Percentiles rank a stretch among this genome's conserved stretches.
These are phyloP conservation scores for Xylaria sp. DNA, from an alignment of 2,329 filamentous ascomycete species.

Conservation along the genomic window DNA sequence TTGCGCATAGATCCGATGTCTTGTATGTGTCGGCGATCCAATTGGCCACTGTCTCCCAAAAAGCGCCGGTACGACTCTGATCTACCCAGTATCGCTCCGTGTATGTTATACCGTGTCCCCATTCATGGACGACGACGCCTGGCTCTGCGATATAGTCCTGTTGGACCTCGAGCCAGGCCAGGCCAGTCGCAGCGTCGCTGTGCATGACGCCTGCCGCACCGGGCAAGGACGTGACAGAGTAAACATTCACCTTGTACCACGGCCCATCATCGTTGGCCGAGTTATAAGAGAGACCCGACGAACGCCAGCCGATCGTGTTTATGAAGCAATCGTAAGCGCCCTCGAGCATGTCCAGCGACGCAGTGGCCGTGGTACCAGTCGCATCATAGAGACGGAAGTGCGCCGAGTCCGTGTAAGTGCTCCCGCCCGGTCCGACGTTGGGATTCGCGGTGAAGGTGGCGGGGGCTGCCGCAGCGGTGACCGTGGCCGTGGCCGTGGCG, in stretches of 20 bases:
- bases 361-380: conserved; percentile 38
- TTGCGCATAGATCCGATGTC: conserved; percentile 51
- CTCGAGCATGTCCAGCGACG: conserved; percentile 50
- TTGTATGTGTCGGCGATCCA: conserved; percentile 56
- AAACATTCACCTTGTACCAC: conserved; percentile 55
- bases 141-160: conserved; percentile 46
- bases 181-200: conserved; percentile 46
- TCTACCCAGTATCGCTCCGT: conserved; percentile 51
- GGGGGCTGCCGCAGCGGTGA: conserved; percentile 31
- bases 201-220: conserved; percentile 51
- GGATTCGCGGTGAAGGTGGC: conserved; percentile 39
- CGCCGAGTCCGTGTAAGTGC: conserved; percentile 43
- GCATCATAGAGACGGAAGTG: conserved; percentile 50
- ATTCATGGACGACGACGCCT: conserved; percentile 55
- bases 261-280: conserved; percentile 45
- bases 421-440: conserved; percentile 41
- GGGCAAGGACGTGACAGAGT: conserved; percentile 45
- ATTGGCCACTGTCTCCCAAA: conserved; percentile 59
- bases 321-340: conserved; percentile 52
- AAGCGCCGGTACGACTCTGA: conserved; percentile 53
- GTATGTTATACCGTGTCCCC: conserved; percentile 55
- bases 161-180: conserved; percentile 52
- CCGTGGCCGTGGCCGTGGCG: conserved; percentile 1
- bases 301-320: conserved; percentile 46
- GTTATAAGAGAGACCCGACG: conserved; percentile 47